A percentile compares a stretch with the other conserved stretches of the same genome.
These are phyloP conservation scores for Metschnikowia borealis DNA, from an alignment of 805 yeast species.

Conservation along the genomic window DNA sequence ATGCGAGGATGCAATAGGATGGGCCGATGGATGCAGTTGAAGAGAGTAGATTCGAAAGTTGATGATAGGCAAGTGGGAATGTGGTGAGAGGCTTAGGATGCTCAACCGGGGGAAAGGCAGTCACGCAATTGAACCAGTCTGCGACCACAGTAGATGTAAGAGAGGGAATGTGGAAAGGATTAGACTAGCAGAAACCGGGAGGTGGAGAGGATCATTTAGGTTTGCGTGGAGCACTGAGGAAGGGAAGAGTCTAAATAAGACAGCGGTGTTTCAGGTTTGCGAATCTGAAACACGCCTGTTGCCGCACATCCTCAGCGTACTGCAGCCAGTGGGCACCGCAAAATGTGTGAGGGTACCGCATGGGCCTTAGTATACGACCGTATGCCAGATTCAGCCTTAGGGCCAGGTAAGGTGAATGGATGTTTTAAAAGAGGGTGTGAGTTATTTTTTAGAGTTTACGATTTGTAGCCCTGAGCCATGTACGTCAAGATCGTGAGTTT, in stretches of 20 bases:
- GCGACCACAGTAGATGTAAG: background rate
- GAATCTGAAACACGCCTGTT: constrained; percentile 15
- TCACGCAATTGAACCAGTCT: background rate
- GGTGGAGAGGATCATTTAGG: background rate
- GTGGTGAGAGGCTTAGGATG: background rate
- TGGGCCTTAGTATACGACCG: background rate
- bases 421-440: no score
- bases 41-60: background rate
- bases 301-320: constrained; percentile 10
- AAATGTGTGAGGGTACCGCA: constrained; percentile 9
- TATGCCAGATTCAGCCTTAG: background rate
- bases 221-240: constrained; percentile 3
- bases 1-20: background rate
- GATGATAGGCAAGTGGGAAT: background rate
- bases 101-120: background rate
- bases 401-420: no score
- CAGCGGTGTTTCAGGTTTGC: constrained; percentile 13
- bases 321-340: constrained; percentile 6
- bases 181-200: constrained; percentile 1
- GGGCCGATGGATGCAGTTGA: background rate
- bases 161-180: background rate
- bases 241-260: constrained; percentile 12
- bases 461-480: background rate
- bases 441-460: no score
- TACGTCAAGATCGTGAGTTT: background rate